Evolutionary conservation across 1,284 basidiomycete genomes (phyloP), one percentile per base, ranked within the genome.

Genomic region (Cutaneotrichosporon cavernicola): DNA sequence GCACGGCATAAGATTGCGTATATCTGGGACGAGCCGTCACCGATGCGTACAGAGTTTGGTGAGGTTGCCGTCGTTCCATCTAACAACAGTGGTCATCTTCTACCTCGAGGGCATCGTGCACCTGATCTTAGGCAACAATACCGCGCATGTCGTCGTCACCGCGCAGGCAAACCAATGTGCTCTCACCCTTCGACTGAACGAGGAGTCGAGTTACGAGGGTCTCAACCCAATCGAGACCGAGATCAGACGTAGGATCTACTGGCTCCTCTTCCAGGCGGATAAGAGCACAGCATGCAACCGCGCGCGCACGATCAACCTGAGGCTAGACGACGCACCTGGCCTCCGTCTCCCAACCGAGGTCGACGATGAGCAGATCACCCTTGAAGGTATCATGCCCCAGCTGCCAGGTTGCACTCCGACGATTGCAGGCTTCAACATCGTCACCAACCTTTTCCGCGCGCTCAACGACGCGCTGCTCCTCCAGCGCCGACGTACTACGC

Each of bases 291-390:
- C 76, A 1, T 76, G 75, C 63, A 53, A 74, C 62, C 74, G 74
- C 2, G 69, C 73, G 1, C 70, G 76, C 26, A 68, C 74, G 0
- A 76, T 78, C 31, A 69, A 64, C 34, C 63, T 78, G 16, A 62
- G 75, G 9, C 61, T 75, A 9, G 74, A 76, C 38, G 76, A 77
- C 62, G 75, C 73, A 5, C 63, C 61, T 1, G 70, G 66, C 3
- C 58, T 76, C 18, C 65, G 63, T 1, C 68, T 78, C 18, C 78
- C 79, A 0, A 59, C 74, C 16, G 78, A 81, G 65, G 74, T 79
- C 13, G 77, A 79, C 63, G 80, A 81, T 63, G 76, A 78, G 40
- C 70, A 74, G 51, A 81, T 81, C 69, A 78, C 78, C 0, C 30
- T 65, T 0, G 66, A 68, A 26, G 77, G 78, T 0, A 72, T 79